Evolutionary conservation across 495 filamentous ascomycete species (phyloP).

Genomic region (Neurospora pannonica): DNA sequence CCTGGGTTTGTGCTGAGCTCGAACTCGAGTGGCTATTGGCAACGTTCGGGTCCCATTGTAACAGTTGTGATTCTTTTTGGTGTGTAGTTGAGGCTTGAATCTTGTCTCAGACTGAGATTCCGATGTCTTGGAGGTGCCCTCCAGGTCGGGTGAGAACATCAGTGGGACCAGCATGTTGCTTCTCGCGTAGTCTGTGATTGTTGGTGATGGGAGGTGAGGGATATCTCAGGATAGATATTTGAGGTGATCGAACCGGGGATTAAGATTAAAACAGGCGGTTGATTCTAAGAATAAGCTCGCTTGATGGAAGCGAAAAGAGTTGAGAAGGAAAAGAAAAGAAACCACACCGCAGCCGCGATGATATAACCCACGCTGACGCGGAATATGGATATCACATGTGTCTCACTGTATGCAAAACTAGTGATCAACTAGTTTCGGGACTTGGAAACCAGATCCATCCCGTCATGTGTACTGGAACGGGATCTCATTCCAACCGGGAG

Average conservation of each 20-base stretch:
- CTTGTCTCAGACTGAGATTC: neutral
- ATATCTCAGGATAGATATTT: neutral
- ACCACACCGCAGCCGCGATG: neutral
- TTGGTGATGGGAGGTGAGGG: neutral
- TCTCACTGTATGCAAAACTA: neutral
- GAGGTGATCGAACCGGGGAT: neutral
- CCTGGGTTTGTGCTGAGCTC: neutral
- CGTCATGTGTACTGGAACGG: neutral
- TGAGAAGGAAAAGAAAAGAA: neutral
- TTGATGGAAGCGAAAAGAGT: neutral
- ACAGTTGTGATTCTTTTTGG: constrained; percentile 18
- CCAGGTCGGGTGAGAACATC: neutral
- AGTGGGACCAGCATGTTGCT: neutral
- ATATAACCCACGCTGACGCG: neutral
- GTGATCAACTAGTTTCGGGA: neutral
- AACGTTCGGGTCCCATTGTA: constrained; percentile 20
- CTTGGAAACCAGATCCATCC: neutral
- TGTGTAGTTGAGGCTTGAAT: constrained; percentile 21
- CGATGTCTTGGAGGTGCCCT: neutral
- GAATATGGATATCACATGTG: neutral
- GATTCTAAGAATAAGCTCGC: neutral
- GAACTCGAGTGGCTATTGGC: constrained; percentile 6
- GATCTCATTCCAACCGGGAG: neutral
- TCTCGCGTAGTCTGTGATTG: neutral
- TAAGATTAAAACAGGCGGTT: neutral